Percentiles rank a stretch among this genome's conserved stretches.
phyloP scores from a whole-genome alignment of 2,329 filamentous ascomycete genomes.

The Monosporascus sp. region DNA sequence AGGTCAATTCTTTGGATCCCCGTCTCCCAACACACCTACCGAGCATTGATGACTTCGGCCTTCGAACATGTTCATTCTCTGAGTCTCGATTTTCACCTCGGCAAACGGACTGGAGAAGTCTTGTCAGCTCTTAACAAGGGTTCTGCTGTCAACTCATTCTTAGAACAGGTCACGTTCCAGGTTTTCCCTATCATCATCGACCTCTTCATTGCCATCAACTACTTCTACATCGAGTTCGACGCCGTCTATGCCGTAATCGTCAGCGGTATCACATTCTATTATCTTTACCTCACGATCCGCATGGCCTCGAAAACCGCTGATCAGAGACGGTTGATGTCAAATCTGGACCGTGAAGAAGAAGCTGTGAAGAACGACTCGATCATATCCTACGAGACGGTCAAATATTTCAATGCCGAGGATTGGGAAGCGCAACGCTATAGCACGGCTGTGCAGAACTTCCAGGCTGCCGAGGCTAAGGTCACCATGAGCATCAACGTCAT shows the following conservation, averaged over 20 bases:
- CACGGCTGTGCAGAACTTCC: conserved; percentile 64
- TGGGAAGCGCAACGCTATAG: conserved; percentile 74
- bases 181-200: conserved; percentile 94
- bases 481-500: conserved; percentile 72
- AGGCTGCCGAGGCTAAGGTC: conserved; percentile 70
- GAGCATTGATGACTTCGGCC: conserved; percentile 85
- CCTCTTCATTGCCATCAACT: conserved; percentile 76
- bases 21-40: conserved; percentile 94
- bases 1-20: conserved; percentile 91
- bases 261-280: conserved; percentile 87
- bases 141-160: conserved; percentile 89
- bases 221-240: conserved; percentile 75
- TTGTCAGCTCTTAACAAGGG: conserved; percentile 94
- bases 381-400: conserved; percentile 95
- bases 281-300: conserved; percentile 92
- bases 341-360: conserved; percentile 89
- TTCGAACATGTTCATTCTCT: conserved; percentile 97
- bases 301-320: conserved; percentile 92
- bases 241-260: conserved; percentile 87
- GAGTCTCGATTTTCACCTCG: conserved; percentile 92
- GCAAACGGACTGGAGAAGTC: conserved; percentile 94
- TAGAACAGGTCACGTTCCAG: conserved; percentile 94
- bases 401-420: conserved; percentile 81
- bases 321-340: conserved; percentile 88
- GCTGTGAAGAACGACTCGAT: conserved; percentile 98